Conservation (phyloP, 805 yeast species). For the Ogataea methanolica region DNA sequence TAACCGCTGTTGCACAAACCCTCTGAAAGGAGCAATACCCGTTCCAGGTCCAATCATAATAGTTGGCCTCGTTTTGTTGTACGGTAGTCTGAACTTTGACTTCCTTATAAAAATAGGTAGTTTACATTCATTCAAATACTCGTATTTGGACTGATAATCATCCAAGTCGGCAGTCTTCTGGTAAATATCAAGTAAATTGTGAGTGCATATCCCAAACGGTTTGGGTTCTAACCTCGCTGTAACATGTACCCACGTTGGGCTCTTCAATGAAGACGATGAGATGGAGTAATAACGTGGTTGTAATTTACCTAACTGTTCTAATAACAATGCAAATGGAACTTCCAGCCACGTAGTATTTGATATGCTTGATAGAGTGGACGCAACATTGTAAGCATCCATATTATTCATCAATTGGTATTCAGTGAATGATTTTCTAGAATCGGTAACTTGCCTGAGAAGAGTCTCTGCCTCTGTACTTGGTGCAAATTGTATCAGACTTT, state of each 20-base stretch:
- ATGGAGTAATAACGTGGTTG: conserved; percentile 93
- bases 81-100: conserved; percentile 84
- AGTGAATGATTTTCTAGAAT: conserved; percentile 47
- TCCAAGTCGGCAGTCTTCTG: conserved; percentile 16
- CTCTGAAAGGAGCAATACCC: conserved; percentile 95
- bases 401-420: neutral
- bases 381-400: neutral
- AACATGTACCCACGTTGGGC: conserved; percentile 61
- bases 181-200: conserved; percentile 66
- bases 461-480: conserved; percentile 50
- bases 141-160: neutral
- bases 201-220: conserved; percentile 74
- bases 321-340: conserved; percentile 76
- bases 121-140: conserved; percentile 23
- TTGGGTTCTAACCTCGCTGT: conserved; percentile 76
- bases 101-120: conserved; percentile 84
- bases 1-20: conserved; percentile 71
- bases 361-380: neutral
- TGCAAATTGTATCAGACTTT: conserved; percentile 67
- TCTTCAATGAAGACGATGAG: conserved; percentile 65
- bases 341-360: conserved; percentile 44
- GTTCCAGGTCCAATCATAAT: conserved; percentile 95
- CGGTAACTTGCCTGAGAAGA: conserved; percentile 13
- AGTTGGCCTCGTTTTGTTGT: conserved; percentile 72
- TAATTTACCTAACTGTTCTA: conserved; percentile 72